phyloP scores from a whole-genome alignment of 345 rosid genomes.

The Moricandia moricandioides region DNA sequence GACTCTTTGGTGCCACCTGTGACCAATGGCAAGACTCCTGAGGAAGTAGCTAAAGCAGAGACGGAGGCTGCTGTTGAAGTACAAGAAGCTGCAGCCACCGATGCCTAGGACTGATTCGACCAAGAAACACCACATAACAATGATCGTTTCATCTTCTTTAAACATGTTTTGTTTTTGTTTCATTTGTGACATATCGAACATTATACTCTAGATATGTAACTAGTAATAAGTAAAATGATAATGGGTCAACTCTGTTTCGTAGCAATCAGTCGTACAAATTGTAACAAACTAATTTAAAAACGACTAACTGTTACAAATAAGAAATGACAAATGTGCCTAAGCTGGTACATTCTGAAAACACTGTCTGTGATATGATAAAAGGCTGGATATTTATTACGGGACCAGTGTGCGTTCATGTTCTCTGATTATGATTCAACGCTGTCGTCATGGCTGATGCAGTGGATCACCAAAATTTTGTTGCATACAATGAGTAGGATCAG shows the following conservation, averaged over 20 bases:
- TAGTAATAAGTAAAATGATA: background rate
- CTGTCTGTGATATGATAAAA: too few relatives aligned
- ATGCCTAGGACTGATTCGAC: constrained; percentile 36
- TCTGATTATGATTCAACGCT: background rate
- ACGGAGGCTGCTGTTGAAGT: constrained; percentile 4
- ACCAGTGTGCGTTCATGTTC: background rate
- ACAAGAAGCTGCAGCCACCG: constrained; percentile 21
- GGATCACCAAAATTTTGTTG: constrained; percentile 40
- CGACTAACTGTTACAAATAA: too few relatives aligned
- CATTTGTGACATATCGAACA: constrained; percentile 31
- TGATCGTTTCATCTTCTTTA: background rate
- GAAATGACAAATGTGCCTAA: too few relatives aligned
- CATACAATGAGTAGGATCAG: constrained; percentile 41
- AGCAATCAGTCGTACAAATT: too few relatives aligned
- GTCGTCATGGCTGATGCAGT: constrained; percentile 40
- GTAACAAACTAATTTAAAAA: too few relatives aligned
- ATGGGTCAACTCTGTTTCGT: too few relatives aligned
- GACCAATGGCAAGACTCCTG: constrained; percentile 27
- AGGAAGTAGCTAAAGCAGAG: constrained; percentile 31
- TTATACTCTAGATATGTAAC: constrained; percentile 15
- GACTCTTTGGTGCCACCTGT: constrained; percentile 56
- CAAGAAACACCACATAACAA: background rate
- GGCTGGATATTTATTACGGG: too few relatives aligned
- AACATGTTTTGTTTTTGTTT: constrained; percentile 25
- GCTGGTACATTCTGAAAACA: too few relatives aligned